These are phyloP conservation scores for Thelonectria discophora DNA, from an alignment of 2,329 filamentous ascomycete genomes.

Conservation along the genomic window DNA sequence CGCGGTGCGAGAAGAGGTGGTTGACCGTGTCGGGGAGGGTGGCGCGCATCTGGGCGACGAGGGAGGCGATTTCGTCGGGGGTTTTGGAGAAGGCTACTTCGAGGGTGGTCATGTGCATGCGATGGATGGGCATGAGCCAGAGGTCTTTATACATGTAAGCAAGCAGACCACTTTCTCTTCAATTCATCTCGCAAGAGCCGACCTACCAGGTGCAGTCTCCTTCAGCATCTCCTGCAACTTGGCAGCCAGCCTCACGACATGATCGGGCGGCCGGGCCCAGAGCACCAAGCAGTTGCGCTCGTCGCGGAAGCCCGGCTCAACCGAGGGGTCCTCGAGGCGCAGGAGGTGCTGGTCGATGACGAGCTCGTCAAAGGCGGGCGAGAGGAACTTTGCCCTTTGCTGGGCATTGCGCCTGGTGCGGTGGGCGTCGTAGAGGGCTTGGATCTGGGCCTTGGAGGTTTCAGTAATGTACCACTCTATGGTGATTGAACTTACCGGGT, in stretches of 20 bases:
- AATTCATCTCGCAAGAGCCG: no score
- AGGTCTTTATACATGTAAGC: slow-evolving; percentile 60
- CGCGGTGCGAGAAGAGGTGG: slow-evolving; percentile 72
- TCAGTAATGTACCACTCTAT: no score
- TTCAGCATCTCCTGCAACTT: slow-evolving; percentile 74
- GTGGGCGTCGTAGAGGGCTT: slow-evolving; percentile 77
- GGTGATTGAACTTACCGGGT: slow-evolving; percentile 63
- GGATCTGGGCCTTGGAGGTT: slow-evolving; percentile 63
- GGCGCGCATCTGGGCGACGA: slow-evolving; percentile 67
- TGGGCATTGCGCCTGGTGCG: slow-evolving; percentile 78
- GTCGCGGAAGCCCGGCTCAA: slow-evolving; percentile 77
- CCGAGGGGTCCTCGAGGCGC: slow-evolving; percentile 69
- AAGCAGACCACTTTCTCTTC: no score
- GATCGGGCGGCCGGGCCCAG: slow-evolving; percentile 83
- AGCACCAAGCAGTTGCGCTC: slow-evolving; percentile 84
- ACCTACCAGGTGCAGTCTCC: no score
- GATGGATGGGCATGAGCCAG: slow-evolving; percentile 84
- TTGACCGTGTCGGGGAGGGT: slow-evolving; percentile 69
- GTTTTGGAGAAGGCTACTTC: slow-evolving; percentile 87
- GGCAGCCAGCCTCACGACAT: slow-evolving; percentile 72
- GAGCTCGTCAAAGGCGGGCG: slow-evolving; percentile 72
- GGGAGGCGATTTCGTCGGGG: slow-evolving; percentile 68
- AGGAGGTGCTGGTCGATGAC: slow-evolving; percentile 79
- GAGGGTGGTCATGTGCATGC: slow-evolving; percentile 85
- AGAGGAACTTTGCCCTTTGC: slow-evolving; percentile 78